A percentile compares a stretch with the other conserved stretches of the same genome.
phyloP scores from a whole-genome alignment of 768 basidiomycete species.

The Agaricus blazei region DNA sequence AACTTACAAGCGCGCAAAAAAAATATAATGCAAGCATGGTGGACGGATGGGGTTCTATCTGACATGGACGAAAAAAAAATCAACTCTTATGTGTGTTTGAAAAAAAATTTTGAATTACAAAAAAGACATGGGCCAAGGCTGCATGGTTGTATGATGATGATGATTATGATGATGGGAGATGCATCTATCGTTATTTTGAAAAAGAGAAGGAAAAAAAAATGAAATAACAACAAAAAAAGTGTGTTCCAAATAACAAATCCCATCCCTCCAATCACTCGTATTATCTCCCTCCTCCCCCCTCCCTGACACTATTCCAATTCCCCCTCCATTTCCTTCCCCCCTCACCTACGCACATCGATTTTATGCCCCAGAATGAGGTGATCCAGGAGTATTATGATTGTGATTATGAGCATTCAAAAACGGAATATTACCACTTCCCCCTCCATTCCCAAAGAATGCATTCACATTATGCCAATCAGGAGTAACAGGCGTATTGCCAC shows the following conservation, averaged over 20 bases:
- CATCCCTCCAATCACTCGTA: no score
- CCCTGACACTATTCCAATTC: no score
- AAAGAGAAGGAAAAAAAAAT: not conserved
- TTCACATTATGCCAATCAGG: slow-evolving; percentile 43
- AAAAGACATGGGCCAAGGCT: no score
- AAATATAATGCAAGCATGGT: no score
- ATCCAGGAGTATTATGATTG: slow-evolving; percentile 39
- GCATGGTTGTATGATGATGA: no score
- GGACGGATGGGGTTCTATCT: no score
- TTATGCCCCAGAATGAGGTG: slow-evolving; percentile 36
- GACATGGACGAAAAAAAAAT: no score
- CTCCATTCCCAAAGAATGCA: slow-evolving; percentile 36
- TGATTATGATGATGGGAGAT: not conserved
- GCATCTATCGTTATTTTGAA: slow-evolving; percentile 1
- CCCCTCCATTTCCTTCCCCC: not conserved
- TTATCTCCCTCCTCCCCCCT: not conserved
- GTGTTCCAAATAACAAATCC: not conserved
- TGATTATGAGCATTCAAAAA: slow-evolving; percentile 36
- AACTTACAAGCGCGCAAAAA: no score
- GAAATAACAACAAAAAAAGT: slow-evolving; percentile 6
- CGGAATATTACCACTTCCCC: slow-evolving; percentile 12
- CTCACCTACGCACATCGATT: not conserved
- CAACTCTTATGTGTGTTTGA: no score
- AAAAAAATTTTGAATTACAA: no score
- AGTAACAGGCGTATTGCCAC: slow-evolving; percentile 12